Evolutionary conservation across 1,139 yeast genomes (phyloP), one percentile per base, ranked within the genome.

Genomic region (Kazachstania sp.): DNA sequence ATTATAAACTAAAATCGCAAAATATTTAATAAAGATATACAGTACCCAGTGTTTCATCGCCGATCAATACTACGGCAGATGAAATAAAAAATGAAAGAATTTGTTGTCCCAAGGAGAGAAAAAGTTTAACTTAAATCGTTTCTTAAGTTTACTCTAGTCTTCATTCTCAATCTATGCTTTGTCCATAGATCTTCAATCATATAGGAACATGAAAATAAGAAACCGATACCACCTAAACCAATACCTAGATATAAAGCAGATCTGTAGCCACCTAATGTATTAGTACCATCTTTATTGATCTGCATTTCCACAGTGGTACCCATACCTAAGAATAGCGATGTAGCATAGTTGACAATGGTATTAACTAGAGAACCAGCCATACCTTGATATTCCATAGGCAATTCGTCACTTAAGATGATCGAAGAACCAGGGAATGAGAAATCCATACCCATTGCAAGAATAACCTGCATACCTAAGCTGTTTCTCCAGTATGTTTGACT

Each of bases 351-450:
- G 15, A 74, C 70, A 46, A 75, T 73, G 0, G 83, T 78, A 28
- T 77, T 68, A 1, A 77, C 78, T 46, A 77, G 61, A 1, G 81
- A 77, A 1, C 81, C 81, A 1, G 81, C 81, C 77, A 78, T 75
- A 28, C 82, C 82, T 59, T 78, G 83, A 49, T 75, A 74, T 45
- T 71, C 68, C 48, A 63, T 57, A 0, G 82, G 81, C 37, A 78
- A 60, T 43, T 60, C 67, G 51, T 78, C 79, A 9, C 79, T 74
- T 41, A 77, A 59, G 6, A 77, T 70, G 30, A 78, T 68, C 1
- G 81, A 71, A 0, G 81, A 74, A 3, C 81, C 76, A 2, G 82
- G 82, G 55, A 77, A 78, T 37, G 80, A 74, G 52, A 75, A 61
- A 57, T 78, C 82, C 81, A 78, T 77, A 1, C 79, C 82, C 73